These are phyloP conservation scores for Monascus purpureus DNA, from an alignment of 495 filamentous ascomycete species.

Conservation along the genomic window DNA sequence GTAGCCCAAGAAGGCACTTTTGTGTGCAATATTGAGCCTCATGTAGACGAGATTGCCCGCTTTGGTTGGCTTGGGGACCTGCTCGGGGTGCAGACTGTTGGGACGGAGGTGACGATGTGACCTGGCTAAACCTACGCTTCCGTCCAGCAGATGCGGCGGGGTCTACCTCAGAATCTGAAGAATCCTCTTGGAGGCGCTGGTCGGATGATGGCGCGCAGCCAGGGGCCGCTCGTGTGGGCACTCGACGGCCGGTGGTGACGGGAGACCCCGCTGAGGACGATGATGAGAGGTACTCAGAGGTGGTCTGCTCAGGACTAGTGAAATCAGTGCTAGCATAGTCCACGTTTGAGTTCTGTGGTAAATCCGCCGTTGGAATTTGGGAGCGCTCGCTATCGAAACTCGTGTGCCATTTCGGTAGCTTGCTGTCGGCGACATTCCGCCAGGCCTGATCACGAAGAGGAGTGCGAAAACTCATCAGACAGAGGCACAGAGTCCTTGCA, in stretches of 20 bases:
- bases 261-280: constrained; percentile 3
- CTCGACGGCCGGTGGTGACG: constrained; percentile 6
- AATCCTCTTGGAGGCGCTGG: constrained; percentile 3
- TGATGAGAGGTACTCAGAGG: constrained; percentile 4
- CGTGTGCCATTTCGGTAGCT: constrained; percentile 9
- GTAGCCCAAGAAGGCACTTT: constrained; percentile 24
- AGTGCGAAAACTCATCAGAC: constrained; percentile 9
- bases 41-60: constrained; percentile 1
- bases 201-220: constrained; percentile 7
- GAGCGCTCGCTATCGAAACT: constrained; percentile 5
- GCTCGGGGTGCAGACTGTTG: constrained; percentile 1
- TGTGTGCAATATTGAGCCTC: constrained; percentile 21
- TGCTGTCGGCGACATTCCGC: constrained; percentile 9
- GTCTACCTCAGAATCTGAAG: constrained; percentile 7
- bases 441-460: constrained; percentile 12
- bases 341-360: constrained; percentile 4
- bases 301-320: constrained; percentile 5
- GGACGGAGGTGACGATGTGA: constrained; percentile 5
- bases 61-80: background rate
- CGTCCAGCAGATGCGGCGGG: constrained; percentile 6
- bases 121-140: constrained; percentile 12
- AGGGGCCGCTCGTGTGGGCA: constrained; percentile 8
- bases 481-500: constrained; percentile 7
- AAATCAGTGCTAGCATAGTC: constrained; percentile 7
- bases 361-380: constrained; percentile 6